Conservation (phyloP, 2,329 filamentous ascomycete genomes). For the Nemania sp. region DNA sequence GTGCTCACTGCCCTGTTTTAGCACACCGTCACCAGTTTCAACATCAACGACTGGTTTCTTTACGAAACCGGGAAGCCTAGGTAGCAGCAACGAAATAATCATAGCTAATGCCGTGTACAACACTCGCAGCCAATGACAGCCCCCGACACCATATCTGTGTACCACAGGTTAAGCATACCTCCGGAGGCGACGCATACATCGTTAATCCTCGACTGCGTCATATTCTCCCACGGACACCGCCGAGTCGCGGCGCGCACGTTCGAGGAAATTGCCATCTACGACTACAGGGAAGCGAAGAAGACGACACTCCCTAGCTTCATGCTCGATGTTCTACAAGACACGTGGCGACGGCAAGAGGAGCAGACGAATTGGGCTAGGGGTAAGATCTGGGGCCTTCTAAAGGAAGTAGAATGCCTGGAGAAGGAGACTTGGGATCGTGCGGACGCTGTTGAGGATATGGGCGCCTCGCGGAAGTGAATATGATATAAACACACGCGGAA, state of each 20-base stretch:
- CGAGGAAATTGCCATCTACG: constrained; percentile 85
- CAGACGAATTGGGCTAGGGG: constrained; percentile 64
- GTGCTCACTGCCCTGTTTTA: constrained; percentile 51
- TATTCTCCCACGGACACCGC: constrained; percentile 81
- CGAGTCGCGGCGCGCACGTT: constrained; percentile 78
- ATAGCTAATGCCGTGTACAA: constrained; percentile 16
- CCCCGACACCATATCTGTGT: constrained; percentile 84
- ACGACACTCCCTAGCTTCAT: constrained; percentile 70
- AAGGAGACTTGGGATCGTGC: constrained; percentile 77
- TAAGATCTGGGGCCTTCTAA: constrained; percentile 67
- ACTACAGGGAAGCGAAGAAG: constrained; percentile 72
- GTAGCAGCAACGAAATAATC: background rate
- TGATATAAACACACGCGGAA: background rate
- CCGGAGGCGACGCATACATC: constrained; percentile 60
- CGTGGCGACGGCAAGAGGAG: constrained; percentile 71
- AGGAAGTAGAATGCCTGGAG: constrained; percentile 73
- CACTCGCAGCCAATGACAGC: constrained; percentile 79
- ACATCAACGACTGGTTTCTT: background rate
- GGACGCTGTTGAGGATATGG: constrained; percentile 78
- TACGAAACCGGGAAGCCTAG: background rate
- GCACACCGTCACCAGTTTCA: background rate
- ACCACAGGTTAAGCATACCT: constrained; percentile 76
- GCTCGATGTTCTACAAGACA: constrained; percentile 68
- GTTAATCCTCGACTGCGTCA: constrained; percentile 70
- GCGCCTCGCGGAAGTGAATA: constrained; percentile 45